These are phyloP conservation scores for Ceratobasidium sp. DNA, from an alignment of 1,284 basidiomycete genomes.

Conservation along the genomic window DNA sequence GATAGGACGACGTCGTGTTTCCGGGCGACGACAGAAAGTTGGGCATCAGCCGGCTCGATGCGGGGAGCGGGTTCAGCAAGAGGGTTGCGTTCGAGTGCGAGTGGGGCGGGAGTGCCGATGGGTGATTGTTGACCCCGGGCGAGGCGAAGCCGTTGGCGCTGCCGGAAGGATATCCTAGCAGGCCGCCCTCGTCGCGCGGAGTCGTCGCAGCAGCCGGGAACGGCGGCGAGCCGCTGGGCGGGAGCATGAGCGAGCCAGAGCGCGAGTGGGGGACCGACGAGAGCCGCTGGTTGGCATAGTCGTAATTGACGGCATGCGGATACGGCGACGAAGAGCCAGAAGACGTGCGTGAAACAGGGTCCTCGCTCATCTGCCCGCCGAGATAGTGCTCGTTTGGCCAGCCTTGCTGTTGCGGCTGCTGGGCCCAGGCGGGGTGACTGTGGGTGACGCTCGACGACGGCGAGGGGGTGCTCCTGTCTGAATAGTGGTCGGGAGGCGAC, in stretches of 20 bases:
- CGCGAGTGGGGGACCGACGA: slow-evolving; percentile 25
- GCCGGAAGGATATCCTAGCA: slow-evolving; percentile 10
- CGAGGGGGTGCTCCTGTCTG: slow-evolving; percentile 40
- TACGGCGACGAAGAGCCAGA: slow-evolving; percentile 32
- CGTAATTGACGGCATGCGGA: slow-evolving; percentile 37
- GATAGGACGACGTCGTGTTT: background rate
- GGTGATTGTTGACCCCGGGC: slow-evolving; percentile 18
- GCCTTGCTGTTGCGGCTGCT: background rate
- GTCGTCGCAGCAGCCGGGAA: slow-evolving; percentile 17
- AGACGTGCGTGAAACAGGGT: slow-evolving; percentile 33
- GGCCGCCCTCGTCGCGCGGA: slow-evolving; percentile 22
- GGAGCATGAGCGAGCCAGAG: slow-evolving; percentile 33
- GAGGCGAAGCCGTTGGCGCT: slow-evolving; percentile 20
- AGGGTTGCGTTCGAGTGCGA: slow-evolving; percentile 39
- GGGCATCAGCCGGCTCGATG: slow-evolving; percentile 27
- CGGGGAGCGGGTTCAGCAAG: slow-evolving; percentile 21
- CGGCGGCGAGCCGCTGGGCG: slow-evolving; percentile 1
- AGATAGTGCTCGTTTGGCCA: slow-evolving; percentile 8
- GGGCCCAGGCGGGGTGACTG: slow-evolving; percentile 24
- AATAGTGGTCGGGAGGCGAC: slow-evolving; percentile 37
- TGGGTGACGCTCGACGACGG: slow-evolving; percentile 17
- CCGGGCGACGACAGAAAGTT: slow-evolving; percentile 30
- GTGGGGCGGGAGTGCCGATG: slow-evolving; percentile 27
- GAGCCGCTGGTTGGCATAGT: slow-evolving; percentile 29
- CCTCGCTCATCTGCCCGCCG: slow-evolving; percentile 3